phyloP scores from a whole-genome alignment of 2,329 filamentous ascomycete genomes.

The Aspergillus neoniger region DNA sequence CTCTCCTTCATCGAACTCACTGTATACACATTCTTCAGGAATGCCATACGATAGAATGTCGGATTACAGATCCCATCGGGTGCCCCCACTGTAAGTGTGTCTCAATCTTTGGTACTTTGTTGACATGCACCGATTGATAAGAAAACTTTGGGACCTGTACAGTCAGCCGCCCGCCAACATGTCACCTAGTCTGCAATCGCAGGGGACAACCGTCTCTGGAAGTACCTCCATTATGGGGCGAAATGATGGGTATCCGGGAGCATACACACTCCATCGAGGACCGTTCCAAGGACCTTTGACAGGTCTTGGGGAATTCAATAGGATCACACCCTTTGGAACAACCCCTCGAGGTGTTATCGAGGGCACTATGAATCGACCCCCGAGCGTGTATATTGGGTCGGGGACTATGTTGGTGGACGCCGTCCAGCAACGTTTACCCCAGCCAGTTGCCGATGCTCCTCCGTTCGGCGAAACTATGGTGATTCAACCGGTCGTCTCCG shows the following conservation, averaged over 20 bases:
- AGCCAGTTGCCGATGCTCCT: constrained; percentile 42
- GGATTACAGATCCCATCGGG: constrained; percentile 38
- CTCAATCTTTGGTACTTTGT: not conserved
- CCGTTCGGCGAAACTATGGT: constrained; percentile 45
- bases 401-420: constrained; percentile 27
- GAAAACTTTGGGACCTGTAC: constrained; percentile 21
- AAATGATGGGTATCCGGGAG: constrained; percentile 38
- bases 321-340: constrained; percentile 36
- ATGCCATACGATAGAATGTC: constrained; percentile 41
- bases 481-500: constrained; percentile 39
- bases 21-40: constrained; percentile 38
- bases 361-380: constrained; percentile 32
- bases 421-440: constrained; percentile 30
- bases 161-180: constrained; percentile 52
- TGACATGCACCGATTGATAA: constrained; percentile 18
- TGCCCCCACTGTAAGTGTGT: constrained; percentile 43
- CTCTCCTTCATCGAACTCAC: constrained; percentile 33
- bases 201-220: constrained; percentile 30
- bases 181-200: constrained; percentile 41
- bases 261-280: constrained; percentile 37
- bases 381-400: constrained; percentile 32
- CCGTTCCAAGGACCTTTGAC: constrained; percentile 34
- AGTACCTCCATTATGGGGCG: constrained; percentile 40
- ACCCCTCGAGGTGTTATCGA: constrained; percentile 35
- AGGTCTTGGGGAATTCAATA: constrained; percentile 36